phyloP scores from a whole-genome alignment of 2,329 filamentous ascomycete species.

The Cyanodermella asteris region DNA sequence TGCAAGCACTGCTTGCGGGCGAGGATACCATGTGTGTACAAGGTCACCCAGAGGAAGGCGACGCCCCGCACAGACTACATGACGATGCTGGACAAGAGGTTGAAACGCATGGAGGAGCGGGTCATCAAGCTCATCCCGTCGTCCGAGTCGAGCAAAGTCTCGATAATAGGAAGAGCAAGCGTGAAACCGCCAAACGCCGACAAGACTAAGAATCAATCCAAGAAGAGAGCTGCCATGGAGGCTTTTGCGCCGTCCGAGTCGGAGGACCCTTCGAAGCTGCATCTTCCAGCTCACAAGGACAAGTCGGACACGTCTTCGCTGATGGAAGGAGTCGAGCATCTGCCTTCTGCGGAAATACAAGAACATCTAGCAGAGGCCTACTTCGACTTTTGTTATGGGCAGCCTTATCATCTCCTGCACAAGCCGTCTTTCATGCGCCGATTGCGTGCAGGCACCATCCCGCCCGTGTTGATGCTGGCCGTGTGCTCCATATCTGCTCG shows the following conservation, averaged over 20 bases:
- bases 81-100: slow-evolving; percentile 90
- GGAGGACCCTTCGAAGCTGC: slow-evolving; percentile 31
- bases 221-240: slow-evolving; percentile 69
- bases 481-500: slow-evolving; percentile 90
- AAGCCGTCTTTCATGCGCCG: slow-evolving; percentile 95
- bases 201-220: slow-evolving; percentile 34
- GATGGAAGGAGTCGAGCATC: slow-evolving; percentile 57
- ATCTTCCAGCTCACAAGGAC: slow-evolving; percentile 36
- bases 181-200: slow-evolving; percentile 52
- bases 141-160: slow-evolving; percentile 48
- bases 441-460: slow-evolving; percentile 50
- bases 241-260: slow-evolving; percentile 69
- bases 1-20: slow-evolving; percentile 92
- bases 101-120: slow-evolving; percentile 94
- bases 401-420: slow-evolving; percentile 82
- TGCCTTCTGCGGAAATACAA: slow-evolving; percentile 73
- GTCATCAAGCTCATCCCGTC: slow-evolving; percentile 92
- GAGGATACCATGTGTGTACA: slow-evolving; percentile 90
- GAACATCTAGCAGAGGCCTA: slow-evolving; percentile 87
- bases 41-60: slow-evolving; percentile 83
- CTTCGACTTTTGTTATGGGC: slow-evolving; percentile 88
- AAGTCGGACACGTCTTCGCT: slow-evolving; percentile 56
- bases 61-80: slow-evolving; percentile 93
- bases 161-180: slow-evolving; percentile 51
- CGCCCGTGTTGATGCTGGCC: slow-evolving; percentile 77